Evolutionary conservation across 106 monocot genomes (phyloP).

Genomic region (Iris macrosiphon): DNA sequence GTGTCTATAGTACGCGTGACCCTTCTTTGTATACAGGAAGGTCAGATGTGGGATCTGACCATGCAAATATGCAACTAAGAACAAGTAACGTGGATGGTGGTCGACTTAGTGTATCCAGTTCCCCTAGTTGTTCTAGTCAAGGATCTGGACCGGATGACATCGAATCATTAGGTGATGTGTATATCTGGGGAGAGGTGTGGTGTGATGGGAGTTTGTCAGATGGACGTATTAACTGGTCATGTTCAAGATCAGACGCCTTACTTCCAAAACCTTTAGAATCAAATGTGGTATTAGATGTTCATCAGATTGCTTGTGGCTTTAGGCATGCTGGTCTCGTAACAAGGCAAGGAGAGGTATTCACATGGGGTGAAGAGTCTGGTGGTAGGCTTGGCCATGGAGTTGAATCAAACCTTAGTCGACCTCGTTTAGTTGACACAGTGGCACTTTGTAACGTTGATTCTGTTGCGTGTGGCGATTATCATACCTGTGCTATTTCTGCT

Average conservation of each 20-base stretch:
- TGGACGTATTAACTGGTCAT: constrained; percentile 11
- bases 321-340: constrained; percentile 74
- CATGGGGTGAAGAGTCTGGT: constrained; percentile 81
- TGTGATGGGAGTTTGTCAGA: constrained; percentile 30
- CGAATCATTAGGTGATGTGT: constrained; percentile 82
- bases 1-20: too few species aligned
- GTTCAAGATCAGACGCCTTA: constrained; percentile 35
- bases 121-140: constrained; percentile 67
- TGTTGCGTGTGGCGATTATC: constrained; percentile 75
- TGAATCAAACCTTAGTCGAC: constrained; percentile 45
- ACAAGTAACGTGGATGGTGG: constrained; percentile 41
- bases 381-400: constrained; percentile 73
- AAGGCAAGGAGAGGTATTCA: constrained; percentile 80
- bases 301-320: constrained; percentile 62
- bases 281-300: constrained; percentile 75
- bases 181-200: constrained; percentile 84
- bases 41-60: constrained; percentile 55
- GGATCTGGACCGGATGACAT: constrained; percentile 77
- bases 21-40: constrained; percentile 29
- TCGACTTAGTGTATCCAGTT: constrained; percentile 76
- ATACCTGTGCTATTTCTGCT: constrained; percentile 64
- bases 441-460: constrained; percentile 40
- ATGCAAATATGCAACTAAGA: constrained; percentile 76
- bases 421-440: constrained; percentile 57
- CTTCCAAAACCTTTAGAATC: constrained; percentile 72